phyloP scores from a whole-genome alignment of 2,329 filamentous ascomycete species.

The Nakataea oryzae region DNA sequence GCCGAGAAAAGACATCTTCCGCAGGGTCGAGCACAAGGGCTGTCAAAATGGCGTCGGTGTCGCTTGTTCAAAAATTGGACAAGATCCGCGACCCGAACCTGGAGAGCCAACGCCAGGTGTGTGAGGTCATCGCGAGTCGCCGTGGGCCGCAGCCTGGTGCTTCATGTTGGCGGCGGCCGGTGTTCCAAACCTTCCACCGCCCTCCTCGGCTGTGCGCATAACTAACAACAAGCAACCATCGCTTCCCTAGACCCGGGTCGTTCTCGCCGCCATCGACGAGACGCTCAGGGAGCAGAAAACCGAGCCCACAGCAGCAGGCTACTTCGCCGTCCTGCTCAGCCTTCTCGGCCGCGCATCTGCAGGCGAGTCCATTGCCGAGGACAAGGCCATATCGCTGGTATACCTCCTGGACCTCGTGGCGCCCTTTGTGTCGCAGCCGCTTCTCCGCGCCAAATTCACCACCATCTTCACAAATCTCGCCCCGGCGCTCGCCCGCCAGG shows the following conservation, averaged over 20 bases:
- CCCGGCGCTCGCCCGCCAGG: conserved; percentile 67
- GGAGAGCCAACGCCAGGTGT: conserved; percentile 3
- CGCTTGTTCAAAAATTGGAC: conserved; percentile 6
- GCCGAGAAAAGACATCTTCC: not conserved
- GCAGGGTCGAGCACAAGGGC: not conserved
- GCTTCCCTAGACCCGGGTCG: conserved; percentile 58
- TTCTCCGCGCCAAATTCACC: conserved; percentile 89
- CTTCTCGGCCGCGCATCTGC: conserved; percentile 70
- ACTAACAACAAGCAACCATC: not conserved
- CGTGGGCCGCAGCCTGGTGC: not conserved
- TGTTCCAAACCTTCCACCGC: not conserved
- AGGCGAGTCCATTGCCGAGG: conserved; percentile 62
- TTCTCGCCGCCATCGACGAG: conserved; percentile 85
- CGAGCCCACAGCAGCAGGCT: conserved; percentile 74
- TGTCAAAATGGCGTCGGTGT: not conserved
- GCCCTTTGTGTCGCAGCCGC: conserved; percentile 69
- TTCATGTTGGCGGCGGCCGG: no score
- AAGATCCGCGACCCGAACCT: conserved; percentile 5
- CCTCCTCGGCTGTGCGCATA: conserved; percentile 1
- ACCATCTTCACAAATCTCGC: conserved; percentile 83
- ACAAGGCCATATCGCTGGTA: conserved; percentile 75
- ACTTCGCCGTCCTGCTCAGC: conserved; percentile 90
- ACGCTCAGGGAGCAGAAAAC: conserved; percentile 83
- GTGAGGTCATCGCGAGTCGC: not conserved
- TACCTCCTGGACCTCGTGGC: conserved; percentile 93